These are phyloP conservation scores for Trichosporon ovoides DNA, from an alignment of 1,284 basidiomycete species.

Conservation along the genomic window DNA sequence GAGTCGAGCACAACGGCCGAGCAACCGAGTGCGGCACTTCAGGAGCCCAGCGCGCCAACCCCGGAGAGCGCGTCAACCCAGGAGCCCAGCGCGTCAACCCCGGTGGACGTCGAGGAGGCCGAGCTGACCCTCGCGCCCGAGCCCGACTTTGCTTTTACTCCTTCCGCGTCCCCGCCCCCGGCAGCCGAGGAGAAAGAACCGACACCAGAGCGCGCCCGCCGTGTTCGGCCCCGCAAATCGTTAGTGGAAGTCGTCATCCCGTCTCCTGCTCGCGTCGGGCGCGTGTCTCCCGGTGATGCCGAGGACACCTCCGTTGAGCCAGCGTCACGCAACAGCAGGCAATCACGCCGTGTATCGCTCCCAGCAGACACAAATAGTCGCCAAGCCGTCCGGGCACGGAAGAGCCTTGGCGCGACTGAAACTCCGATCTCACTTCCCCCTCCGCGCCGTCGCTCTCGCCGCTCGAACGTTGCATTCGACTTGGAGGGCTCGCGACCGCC, in stretches of 20 bases:
- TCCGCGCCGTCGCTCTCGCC: neutral
- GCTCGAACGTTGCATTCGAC: neutral
- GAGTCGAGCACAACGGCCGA: neutral
- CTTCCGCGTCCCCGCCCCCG: neutral
- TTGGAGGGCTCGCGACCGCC: neutral
- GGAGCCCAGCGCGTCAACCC: neutral
- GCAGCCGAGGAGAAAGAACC: neutral
- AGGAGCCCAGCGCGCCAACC: neutral
- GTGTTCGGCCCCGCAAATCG: neutral
- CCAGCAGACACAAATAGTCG: neutral
- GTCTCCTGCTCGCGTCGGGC: neutral
- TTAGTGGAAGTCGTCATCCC: constrained; percentile 1
- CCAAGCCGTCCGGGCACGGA: neutral
- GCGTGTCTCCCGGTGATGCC: neutral
- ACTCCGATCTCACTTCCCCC: neutral
- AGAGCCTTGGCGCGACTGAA: neutral
- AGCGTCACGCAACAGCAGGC: neutral
- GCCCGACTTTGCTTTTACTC: neutral
- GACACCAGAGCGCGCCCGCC: neutral
- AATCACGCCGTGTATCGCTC: neutral
- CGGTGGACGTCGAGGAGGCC: neutral
- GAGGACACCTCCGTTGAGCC: neutral
- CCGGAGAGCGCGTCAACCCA: neutral
- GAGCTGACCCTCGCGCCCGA: neutral
- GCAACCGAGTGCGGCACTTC: neutral